Conservation (phyloP, 2,329 filamentous ascomycete species). For the Pseudogymnoascus sp. region DNA sequence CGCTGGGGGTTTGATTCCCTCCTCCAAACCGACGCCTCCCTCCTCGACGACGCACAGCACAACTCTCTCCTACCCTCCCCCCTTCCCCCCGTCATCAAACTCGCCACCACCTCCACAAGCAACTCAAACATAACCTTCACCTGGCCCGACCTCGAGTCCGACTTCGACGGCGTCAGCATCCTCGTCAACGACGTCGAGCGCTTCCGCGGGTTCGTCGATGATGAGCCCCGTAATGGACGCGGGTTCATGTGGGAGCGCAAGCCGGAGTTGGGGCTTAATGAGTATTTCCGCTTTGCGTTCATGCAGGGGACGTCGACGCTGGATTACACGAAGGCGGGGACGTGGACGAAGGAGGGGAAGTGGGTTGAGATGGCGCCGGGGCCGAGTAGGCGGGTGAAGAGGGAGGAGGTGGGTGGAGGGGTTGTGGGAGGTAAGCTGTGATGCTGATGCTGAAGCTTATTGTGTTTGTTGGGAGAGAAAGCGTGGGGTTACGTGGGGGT, state of each 20-base stretch:
- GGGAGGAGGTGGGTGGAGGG: not conserved
- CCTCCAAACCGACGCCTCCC: slow-evolving; percentile 67
- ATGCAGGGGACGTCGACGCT: slow-evolving; percentile 56
- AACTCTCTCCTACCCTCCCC: slow-evolving; percentile 54
- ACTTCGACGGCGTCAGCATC: slow-evolving; percentile 68
- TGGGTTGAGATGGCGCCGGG: slow-evolving; percentile 54
- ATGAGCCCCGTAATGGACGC: slow-evolving; percentile 22
- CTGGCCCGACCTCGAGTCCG: slow-evolving; percentile 38
- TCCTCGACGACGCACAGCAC: slow-evolving; percentile 61
- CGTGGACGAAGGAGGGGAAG: slow-evolving; percentile 55
- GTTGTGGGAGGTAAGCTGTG: not conserved
- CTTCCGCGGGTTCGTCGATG: slow-evolving; percentile 62
- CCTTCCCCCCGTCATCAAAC: slow-evolving; percentile 39
- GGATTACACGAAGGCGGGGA: slow-evolving; percentile 70
- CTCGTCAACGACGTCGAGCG: slow-evolving; percentile 82
- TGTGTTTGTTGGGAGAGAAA: not conserved
- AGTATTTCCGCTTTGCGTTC: slow-evolving; percentile 74
- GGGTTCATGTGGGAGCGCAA: slow-evolving; percentile 54
- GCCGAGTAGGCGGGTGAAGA: slow-evolving; percentile 4
- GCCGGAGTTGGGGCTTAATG: slow-evolving; percentile 40
- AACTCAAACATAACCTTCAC: slow-evolving; percentile 59
- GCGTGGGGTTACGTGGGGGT: not conserved
- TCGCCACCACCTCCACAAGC: slow-evolving; percentile 30
- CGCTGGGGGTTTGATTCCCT: slow-evolving; percentile 90
- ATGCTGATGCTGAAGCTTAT: not conserved